These are phyloP conservation scores for Termitomyces sp. DNA, from an alignment of 768 basidiomycete species.

Conservation along the genomic window DNA sequence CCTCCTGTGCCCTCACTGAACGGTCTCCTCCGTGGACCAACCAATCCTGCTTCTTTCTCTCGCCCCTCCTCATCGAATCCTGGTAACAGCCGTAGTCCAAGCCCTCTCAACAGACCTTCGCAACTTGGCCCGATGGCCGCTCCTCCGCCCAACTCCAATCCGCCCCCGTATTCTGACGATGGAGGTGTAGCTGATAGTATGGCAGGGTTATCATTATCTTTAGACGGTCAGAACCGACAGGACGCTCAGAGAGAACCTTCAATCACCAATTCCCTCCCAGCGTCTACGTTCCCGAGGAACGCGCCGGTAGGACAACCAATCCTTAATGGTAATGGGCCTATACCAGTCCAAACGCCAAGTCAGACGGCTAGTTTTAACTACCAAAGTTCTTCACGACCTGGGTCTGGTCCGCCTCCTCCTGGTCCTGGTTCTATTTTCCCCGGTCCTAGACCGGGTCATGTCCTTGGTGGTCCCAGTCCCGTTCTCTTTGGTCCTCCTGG, in stretches of 20 bases:
- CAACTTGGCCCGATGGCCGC: background rate
- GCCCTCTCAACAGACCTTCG: slow-evolving; percentile 2
- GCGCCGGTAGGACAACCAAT: slow-evolving; percentile 29
- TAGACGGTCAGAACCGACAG: slow-evolving; percentile 26
- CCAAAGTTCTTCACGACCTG: background rate
- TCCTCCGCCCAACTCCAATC: slow-evolving; percentile 7
- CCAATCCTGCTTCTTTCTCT: background rate
- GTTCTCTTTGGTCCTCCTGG: background rate
- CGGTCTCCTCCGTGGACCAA: slow-evolving; percentile 21
- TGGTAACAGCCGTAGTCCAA: slow-evolving; percentile 3
- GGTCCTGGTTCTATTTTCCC: slow-evolving; percentile 3
- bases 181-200: slow-evolving; percentile 14
- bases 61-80: background rate
- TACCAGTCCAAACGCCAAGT: slow-evolving; percentile 3
- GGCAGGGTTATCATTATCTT: slow-evolving; percentile 19
- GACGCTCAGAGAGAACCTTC: slow-evolving; percentile 21
- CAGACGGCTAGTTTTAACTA: background rate
- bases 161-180: slow-evolving; percentile 14
- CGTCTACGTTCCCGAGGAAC: slow-evolving; percentile 15
- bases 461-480: background rate
- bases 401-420: background rate
- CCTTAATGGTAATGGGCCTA: slow-evolving; percentile 12
- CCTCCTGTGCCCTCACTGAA: slow-evolving; percentile 60
- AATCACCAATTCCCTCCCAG: slow-evolving; percentile 17
- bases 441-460: background rate